Conservation (phyloP, 192 early-diverging fungal genomes). For the Haplosporangium gracile region DNA sequence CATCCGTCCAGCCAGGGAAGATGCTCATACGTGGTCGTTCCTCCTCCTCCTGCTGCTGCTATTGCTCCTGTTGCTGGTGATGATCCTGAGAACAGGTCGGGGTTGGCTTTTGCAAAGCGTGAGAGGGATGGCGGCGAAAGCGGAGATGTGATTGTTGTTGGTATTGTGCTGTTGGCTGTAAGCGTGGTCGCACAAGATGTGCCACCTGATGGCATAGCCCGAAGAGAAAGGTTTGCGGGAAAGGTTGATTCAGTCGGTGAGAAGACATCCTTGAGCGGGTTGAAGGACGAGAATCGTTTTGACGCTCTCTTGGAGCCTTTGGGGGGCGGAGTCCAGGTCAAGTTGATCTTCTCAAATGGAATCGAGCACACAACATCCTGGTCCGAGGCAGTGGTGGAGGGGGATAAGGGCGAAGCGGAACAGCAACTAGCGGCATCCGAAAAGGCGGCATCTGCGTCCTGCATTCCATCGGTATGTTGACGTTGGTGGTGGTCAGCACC, state of each 20-base stretch:
- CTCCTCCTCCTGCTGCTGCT: constrained; percentile 15
- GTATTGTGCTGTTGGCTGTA: not conserved
- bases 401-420: constrained; percentile 29
- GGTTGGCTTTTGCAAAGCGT: not conserved
- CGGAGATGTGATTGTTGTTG: constrained; percentile 3
- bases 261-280: constrained; percentile 18
- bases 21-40: constrained; percentile 46
- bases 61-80: not conserved
- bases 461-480: constrained; percentile 42
- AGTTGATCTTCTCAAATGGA: constrained; percentile 52
- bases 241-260: not conserved
- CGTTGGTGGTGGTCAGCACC: not conserved
- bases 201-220: not conserved
- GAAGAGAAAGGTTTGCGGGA: not conserved
- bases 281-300: constrained; percentile 46
- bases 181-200: constrained; percentile 34
- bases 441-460: constrained; percentile 36
- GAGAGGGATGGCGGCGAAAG: constrained; percentile 1
- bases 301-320: constrained; percentile 48
- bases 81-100: not conserved
- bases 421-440: constrained; percentile 38
- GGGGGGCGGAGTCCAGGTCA: constrained; percentile 49
- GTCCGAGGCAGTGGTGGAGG: constrained; percentile 9
- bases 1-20: constrained; percentile 49
- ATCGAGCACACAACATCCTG: constrained; percentile 24